A percentile compares a stretch with the other conserved stretches of the same genome.
phyloP scores from a whole-genome alignment of 2,329 filamentous ascomycete genomes.

The Clonostachys rosea region DNA sequence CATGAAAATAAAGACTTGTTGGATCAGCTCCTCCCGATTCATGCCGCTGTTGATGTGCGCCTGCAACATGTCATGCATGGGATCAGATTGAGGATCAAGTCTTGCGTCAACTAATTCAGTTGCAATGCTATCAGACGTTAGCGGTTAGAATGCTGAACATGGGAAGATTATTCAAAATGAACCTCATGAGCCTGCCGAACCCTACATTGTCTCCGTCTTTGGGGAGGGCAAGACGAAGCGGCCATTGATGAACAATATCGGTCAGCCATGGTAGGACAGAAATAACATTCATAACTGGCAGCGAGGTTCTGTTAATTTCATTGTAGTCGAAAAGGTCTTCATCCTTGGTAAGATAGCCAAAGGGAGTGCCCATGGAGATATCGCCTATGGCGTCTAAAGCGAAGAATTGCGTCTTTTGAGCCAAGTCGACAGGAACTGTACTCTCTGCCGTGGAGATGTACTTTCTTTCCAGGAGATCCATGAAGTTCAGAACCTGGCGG shows the following conservation, averaged over 20 bases:
- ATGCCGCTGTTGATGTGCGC: too few species aligned
- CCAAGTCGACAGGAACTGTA: slow-evolving; percentile 38
- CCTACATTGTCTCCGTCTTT: slow-evolving; percentile 28
- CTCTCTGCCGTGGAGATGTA: slow-evolving; percentile 33
- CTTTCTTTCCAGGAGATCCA: slow-evolving; percentile 39
- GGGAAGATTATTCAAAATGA: too few species aligned
- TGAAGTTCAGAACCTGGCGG: slow-evolving; percentile 28
- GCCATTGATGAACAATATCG: slow-evolving; percentile 26
- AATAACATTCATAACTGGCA: slow-evolving; percentile 28
- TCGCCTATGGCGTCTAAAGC: slow-evolving; percentile 49
- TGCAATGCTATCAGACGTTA: too few species aligned
- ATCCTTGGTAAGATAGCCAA: slow-evolving; percentile 45
- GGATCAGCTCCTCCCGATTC: too few species aligned
- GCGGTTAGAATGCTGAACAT: too few species aligned
- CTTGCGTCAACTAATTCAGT: too few species aligned
- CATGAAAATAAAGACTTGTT: too few species aligned
- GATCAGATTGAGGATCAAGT: too few species aligned
- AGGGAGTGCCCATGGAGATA: slow-evolving; percentile 44
- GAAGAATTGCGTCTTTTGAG: slow-evolving; percentile 44
- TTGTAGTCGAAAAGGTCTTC: slow-evolving; percentile 40
- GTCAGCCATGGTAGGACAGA: slow-evolving; percentile 28
- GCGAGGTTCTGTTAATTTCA: slow-evolving; percentile 32
- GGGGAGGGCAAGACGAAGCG: slow-evolving; percentile 24
- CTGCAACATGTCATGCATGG: too few species aligned
- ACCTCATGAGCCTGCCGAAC: slow-evolving; percentile 18